phyloP scores from a whole-genome alignment of 75 land plant genomes.

The Pseudotsuga menziesii region DNA sequence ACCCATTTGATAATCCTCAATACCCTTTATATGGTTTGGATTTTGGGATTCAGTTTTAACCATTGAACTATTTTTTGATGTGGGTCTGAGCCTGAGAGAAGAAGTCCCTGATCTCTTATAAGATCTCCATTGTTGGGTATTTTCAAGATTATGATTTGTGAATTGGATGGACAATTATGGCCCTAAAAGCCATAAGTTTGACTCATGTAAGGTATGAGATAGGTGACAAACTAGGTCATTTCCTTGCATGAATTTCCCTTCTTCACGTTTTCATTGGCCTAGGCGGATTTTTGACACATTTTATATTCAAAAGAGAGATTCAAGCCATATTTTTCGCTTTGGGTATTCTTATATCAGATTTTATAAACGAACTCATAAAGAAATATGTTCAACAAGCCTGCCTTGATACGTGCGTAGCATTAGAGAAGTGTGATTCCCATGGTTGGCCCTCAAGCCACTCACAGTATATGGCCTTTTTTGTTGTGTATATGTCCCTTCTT shows the following conservation, averaged over 20 bases:
- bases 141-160: no score
- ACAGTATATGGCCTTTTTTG: conserved; percentile 95
- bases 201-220: conserved; percentile 84
- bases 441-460: conserved; percentile 99
- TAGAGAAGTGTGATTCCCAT: conserved; percentile 94
- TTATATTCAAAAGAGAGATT: conserved; percentile 90
- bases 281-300: conserved; percentile 90
- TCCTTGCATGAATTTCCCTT: conserved; percentile 93
- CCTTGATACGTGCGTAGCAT: conserved; percentile 67
- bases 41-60: no score
- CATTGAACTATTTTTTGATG: no score
- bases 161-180: background rate
- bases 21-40: no score
- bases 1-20: no score
- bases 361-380: conserved; percentile 81
- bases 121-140: no score
- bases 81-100: no score
- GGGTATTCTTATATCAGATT: conserved; percentile 74
- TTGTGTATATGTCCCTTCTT: conserved; percentile 60
- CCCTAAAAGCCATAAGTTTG: conserved; percentile 77
- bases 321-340: conserved; percentile 80
- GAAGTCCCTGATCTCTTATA: no score
- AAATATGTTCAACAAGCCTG: conserved; percentile 74
- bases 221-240: conserved; percentile 78
- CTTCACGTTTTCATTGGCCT: conserved; percentile 90